Base-by-base conservation (phyloP, 2,329 filamentous ascomycete species). In the Sporothrix variecibatus region DNA sequence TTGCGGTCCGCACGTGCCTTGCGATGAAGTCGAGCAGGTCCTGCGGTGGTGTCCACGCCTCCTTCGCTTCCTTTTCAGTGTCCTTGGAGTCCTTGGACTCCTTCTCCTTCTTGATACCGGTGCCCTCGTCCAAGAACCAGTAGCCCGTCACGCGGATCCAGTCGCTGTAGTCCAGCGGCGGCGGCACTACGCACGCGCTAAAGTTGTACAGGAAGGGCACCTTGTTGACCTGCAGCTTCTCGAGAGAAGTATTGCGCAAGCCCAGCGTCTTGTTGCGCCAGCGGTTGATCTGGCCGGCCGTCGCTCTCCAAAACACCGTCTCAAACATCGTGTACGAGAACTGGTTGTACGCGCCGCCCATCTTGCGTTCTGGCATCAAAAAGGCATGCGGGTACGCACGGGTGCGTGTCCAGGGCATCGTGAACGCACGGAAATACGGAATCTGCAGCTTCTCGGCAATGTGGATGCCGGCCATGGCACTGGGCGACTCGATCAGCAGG, bases 131-230 rank as follows among this genome's bases (percentile, higher is more conserved):
- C 68, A 99, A 84, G 82, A 99, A 98, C 96, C 96, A 99, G 83
- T 99, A 98, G 0, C 96, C 96, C 0, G 96, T 98, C 8, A 98
- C 94, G 60, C 94, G 90, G 81, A 99, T 96, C 96, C 96, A 99
- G 82, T 98, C 96, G 58, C 94, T 95, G 83, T 95, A 99, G 83
- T 99, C 96, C 1, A 98, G 86, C 20, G 96, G 96, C 38, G 95
- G 95, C 1, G 93, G 90, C n/a, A 99, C 96, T 15, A 99, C 96
- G 12, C 90, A 93, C 0, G 95, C 94, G 73, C 94, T 97, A 82
- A 98, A 98, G 83, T 98, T 98, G 86, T 99, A 99, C 64, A 99
- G 83, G 82, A 99, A 99, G 0, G 96, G 96, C n/a, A 98, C 94
- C 81, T 97, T 97, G 85, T 98, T 97, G 1, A 93, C 92, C 83